These are phyloP conservation scores for Pseudocohnilembus persalinus DNA, from an alignment of 169 alveolate species.

Conservation along the genomic window DNA sequence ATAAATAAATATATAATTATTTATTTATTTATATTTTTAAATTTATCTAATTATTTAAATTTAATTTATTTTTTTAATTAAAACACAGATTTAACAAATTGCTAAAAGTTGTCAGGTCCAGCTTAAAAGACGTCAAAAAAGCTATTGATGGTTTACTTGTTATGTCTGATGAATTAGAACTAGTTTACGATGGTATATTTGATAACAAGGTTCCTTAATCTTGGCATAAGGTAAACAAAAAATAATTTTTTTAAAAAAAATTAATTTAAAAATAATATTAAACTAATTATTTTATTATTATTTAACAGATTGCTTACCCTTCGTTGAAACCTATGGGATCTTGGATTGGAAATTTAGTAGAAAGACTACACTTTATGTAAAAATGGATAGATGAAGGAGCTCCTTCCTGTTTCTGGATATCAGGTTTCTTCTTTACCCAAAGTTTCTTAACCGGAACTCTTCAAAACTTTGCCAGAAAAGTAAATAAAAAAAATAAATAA, in stretches of 20 bases:
- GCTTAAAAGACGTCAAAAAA: conserved; percentile 71
- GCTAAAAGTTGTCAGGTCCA: conserved; percentile 63
- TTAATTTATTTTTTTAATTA: conserved; percentile 20
- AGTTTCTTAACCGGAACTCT: conserved; percentile 82
- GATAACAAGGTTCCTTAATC: conserved; percentile 75
- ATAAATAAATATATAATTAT: too few relatives aligned
- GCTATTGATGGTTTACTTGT: conserved; percentile 88
- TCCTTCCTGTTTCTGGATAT: conserved; percentile 82
- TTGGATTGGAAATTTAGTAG: conserved; percentile 78
- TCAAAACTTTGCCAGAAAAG: conserved; percentile 81
- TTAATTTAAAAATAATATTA: conserved; percentile 34
- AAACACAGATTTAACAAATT: conserved; percentile 76
- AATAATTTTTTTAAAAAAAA: too few relatives aligned
- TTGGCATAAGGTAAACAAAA: conserved; percentile 64
- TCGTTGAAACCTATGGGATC: conserved; percentile 86
- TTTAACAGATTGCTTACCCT: conserved; percentile 73
- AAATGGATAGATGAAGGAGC: conserved; percentile 84
- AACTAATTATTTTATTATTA: conserved; percentile 43
- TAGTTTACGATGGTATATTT: conserved; percentile 72
- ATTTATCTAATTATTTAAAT: conserved; percentile 70
- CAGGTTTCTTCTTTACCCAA: conserved; percentile 86
- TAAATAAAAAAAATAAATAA: not conserved
- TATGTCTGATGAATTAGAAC: conserved; percentile 89
- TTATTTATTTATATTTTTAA: too few relatives aligned
- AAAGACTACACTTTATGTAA: conserved; percentile 75